Evolutionary conservation across 768 basidiomycete species (phyloP).

Genomic region (Lanmaoa pseudosensibilis): DNA sequence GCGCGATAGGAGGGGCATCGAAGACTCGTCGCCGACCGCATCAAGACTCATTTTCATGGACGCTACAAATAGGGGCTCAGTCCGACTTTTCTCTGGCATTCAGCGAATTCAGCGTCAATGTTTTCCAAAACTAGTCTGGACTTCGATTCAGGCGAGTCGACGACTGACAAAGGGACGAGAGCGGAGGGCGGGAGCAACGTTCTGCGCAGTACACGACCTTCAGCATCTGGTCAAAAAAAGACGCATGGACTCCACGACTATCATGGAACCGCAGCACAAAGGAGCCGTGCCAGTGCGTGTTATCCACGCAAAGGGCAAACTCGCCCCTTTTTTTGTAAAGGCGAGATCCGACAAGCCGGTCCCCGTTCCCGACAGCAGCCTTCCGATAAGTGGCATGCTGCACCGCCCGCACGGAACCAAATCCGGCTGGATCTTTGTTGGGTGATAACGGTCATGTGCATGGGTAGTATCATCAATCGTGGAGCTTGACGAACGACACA

Average conservation of each 20-base stretch:
- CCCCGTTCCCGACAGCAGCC: conserved; percentile 76
- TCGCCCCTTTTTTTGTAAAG: conserved; percentile 73
- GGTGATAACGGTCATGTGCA: conserved; percentile 18
- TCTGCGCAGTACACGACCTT: conserved; percentile 10
- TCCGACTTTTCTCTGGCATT: neutral
- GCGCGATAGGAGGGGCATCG: neutral
- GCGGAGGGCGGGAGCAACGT: conserved; percentile 4
- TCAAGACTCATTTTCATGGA: neutral
- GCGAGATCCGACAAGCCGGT: conserved; percentile 72
- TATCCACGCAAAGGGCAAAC: conserved; percentile 58
- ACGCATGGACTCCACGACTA: conserved; percentile 59
- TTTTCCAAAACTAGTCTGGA: neutral
- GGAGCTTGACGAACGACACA: conserved; percentile 15
- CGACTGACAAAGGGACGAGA: neutral
- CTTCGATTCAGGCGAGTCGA: neutral
- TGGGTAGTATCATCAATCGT: conserved; percentile 2
- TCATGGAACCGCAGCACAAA: conserved; percentile 65
- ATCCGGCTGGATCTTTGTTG: conserved; percentile 24
- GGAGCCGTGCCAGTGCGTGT: conserved; percentile 73
- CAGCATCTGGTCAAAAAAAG: neutral
- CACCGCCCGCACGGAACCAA: conserved; percentile 21
- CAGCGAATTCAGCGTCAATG: neutral
- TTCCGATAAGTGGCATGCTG: conserved; percentile 38
- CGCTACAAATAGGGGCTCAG: neutral
- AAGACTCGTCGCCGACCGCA: neutral